phyloP scores from a whole-genome alignment of 2,329 filamentous ascomycete genomes.

The Fusarium miscanthi region DNA sequence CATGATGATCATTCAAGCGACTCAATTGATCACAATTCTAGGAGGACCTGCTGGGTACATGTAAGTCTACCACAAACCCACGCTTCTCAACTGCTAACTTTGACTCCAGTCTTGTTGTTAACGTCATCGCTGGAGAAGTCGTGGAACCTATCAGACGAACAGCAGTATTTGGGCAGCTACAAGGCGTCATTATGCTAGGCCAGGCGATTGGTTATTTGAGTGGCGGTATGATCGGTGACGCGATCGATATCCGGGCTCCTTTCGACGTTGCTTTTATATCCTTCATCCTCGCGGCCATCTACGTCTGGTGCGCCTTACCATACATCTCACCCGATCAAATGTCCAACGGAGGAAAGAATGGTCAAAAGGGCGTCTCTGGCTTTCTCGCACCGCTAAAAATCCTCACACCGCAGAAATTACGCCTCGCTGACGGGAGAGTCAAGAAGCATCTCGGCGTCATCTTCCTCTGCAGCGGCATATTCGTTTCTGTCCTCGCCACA shows the following conservation, averaged over 20 bases:
- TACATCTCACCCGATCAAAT: slow-evolving; percentile 61
- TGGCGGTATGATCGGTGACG: slow-evolving; percentile 73
- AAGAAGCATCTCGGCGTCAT: slow-evolving; percentile 70
- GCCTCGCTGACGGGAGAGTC: slow-evolving; percentile 60
- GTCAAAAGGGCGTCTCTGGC: slow-evolving; percentile 54
- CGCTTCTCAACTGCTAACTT: neutral
- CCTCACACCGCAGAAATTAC: slow-evolving; percentile 67
- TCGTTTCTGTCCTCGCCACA: slow-evolving; percentile 74
- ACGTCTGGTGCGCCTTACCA: slow-evolving; percentile 56
- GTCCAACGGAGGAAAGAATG: slow-evolving; percentile 46
- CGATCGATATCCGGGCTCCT: slow-evolving; percentile 70
- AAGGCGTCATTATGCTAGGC: slow-evolving; percentile 75
- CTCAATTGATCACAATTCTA: slow-evolving; percentile 74
- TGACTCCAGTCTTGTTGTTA: slow-evolving; percentile 64
- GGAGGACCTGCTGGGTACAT: slow-evolving; percentile 77
- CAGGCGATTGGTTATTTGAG: slow-evolving; percentile 71
- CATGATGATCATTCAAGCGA: slow-evolving; percentile 75
- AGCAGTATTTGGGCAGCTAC: slow-evolving; percentile 71
- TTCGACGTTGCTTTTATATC: slow-evolving; percentile 72
- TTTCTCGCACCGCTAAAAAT: slow-evolving; percentile 74
- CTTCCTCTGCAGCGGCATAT: slow-evolving; percentile 73
- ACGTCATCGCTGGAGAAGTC: slow-evolving; percentile 75
- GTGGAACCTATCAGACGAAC: slow-evolving; percentile 70
- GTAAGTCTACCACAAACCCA: slow-evolving; percentile 36
- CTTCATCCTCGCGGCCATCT: slow-evolving; percentile 60